Evolutionary conservation across 352 stramenopile genomes (phyloP), one percentile per base, ranked within the genome.

Genomic region (Pythium inflatum): DNA sequence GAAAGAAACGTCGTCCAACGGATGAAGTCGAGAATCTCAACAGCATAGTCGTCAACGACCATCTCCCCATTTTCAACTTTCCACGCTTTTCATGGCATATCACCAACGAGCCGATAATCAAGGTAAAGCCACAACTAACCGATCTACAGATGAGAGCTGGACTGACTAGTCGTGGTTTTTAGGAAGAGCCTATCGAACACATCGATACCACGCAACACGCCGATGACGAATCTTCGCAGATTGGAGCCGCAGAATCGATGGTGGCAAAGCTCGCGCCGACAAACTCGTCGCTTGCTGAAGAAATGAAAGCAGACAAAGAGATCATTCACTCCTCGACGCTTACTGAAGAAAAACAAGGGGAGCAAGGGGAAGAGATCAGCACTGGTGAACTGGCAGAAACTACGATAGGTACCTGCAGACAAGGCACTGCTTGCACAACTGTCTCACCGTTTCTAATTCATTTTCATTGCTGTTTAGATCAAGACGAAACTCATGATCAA

Each of bases 61-160:
- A 38, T 24, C 54, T 83, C 5, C 76, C 76, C 25, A 72, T 80
- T 24, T 83, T 83, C 65, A 83, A 83, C 34, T 83, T 83, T 56
- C 74, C 76, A 27, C 30, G 38, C 3, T 74, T 73, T 7, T 50
- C 58, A n/a, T 83, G 76, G 76, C 76, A 83, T 48, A 68, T 83
- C 46, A 33, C 28, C 20, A 36, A 57, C 8, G 73, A 77, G 4
- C 73, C 74, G 6, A 63, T 78, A 20, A 83, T 83, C 38, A 83
- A 83, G 65, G 76, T 83, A 34, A n/a, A n/a, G n/a, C n/a, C n/a
- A n/a, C n/a, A n/a, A n/a, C n/a, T n/a, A n/a, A n/a, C n/a, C n/a
- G n/a, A n/a, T n/a, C n/a, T n/a, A n/a, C n/a, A n/a, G n/a, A n/a
- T n/a, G n/a, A n/a, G n/a, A n/a, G n/a, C n/a, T n/a, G n/a, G n/a